Evolutionary conservation across 140 eudicot genomes (phyloP), one percentile per base, ranked within the genome.

Genomic region (Anethum foeniculum): DNA sequence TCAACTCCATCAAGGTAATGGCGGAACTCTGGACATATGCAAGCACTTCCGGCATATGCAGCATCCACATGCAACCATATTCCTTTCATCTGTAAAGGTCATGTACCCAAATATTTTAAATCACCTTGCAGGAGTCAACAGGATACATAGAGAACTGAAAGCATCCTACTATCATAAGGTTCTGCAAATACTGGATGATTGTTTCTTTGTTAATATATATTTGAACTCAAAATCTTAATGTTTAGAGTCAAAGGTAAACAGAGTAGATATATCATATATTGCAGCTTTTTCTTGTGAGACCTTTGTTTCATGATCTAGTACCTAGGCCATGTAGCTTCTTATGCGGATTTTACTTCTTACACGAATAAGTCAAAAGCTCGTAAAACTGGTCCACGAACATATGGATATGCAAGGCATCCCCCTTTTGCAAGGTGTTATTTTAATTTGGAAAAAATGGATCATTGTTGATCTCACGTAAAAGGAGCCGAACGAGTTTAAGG

Each of bases 31-130:
- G 99, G 96, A 64, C 99, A 94, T 39, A 94, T 86, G 76, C 97
- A 94, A 58, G 99, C 96, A 87, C 99, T 94, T 87, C 99, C 99
- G 60, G 97, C 99, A 86, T 94, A 92, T 62, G 99, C 97, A 76
- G 99, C 99, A 88, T 95, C 99, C 77, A 95, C 90, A 79, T 95
- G 99, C 79, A 95, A 89, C 99, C 97, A 95, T 47, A 95, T 77
- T 69, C 88, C 90, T 49, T 91, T 82, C 71, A 84, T 88, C 99
- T 95, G 92, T 83, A 32, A 85, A 27, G 81, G 60, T 38, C 83
- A 83, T 67, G 65, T 43, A 80, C 67, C 51, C 44, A 46, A 64
- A 60, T 25, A 19, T 41, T 12, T 38, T 1, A 80, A 32, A 10
- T 56, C 51, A 52, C 38, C 25, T 65, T 74, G 78, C 78, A 44